These are phyloP conservation scores for Apiotrichum brassicae DNA, from an alignment of 1,284 basidiomycete species.

Conservation along the genomic window DNA sequence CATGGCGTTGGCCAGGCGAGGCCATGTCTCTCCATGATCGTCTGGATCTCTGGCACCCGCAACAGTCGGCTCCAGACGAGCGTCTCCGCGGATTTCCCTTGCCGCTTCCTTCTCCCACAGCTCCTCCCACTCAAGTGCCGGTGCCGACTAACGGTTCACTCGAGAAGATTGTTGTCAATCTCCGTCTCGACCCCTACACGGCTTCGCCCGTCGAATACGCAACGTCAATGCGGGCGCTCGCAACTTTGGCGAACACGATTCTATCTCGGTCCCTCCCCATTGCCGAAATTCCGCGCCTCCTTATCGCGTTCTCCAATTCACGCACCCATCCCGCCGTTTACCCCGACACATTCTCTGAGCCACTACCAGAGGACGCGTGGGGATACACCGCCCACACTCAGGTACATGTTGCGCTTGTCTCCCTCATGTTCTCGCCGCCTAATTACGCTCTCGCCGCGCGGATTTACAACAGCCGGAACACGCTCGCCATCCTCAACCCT, in stretches of 20 bases:
- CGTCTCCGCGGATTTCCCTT: constrained; percentile 42
- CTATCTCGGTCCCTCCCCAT: constrained; percentile 44
- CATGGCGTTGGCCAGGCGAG: constrained; percentile 45
- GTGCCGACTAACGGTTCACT: constrained; percentile 28
- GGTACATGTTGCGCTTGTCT: constrained; percentile 41
- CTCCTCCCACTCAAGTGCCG: constrained; percentile 42
- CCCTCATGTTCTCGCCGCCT: constrained; percentile 42
- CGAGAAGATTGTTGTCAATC: constrained; percentile 25
- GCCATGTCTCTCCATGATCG: constrained; percentile 41
- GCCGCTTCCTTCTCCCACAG: constrained; percentile 36
- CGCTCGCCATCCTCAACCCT: too few species aligned
- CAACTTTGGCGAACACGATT: constrained; percentile 44
- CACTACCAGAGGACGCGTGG: constrained; percentile 21
- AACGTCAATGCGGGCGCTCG: constrained; percentile 40
- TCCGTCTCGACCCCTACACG: constrained; percentile 25
- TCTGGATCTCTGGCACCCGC: constrained; percentile 45
- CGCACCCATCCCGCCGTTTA: constrained; percentile 36
- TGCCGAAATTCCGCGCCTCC: constrained; percentile 28
- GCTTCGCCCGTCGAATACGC: constrained; percentile 23
- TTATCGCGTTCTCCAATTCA: constrained; percentile 29
- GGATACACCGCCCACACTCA: constrained; percentile 45
- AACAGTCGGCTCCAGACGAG: constrained; percentile 32
- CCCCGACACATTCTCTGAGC: constrained; percentile 29
- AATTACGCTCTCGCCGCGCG: constrained; percentile 23
- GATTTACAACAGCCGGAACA: too few species aligned